Conservation (phyloP, 148 eudicot genomes). For the Drosera capensis region DNA sequence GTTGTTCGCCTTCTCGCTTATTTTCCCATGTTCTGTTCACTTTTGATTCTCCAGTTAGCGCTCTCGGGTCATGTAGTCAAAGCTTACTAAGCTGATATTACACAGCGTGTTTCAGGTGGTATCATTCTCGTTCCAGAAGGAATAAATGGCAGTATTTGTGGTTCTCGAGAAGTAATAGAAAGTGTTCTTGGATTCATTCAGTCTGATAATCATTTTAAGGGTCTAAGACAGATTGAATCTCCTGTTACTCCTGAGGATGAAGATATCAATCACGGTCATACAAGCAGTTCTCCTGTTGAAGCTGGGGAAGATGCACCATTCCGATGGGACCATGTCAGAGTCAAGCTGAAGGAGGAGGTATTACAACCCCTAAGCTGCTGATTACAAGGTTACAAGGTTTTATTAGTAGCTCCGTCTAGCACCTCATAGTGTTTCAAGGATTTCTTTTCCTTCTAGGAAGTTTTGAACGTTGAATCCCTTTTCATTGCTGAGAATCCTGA, state of each 20-base stretch:
- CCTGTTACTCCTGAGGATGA: conserved; percentile 98
- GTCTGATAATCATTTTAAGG: conserved; percentile 53
- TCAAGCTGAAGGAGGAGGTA: conserved; percentile 93
- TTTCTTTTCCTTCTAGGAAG: too few species aligned
- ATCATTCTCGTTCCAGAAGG: conserved; percentile 98
- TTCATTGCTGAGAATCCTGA: too few species aligned
- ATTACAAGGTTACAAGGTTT: too few species aligned
- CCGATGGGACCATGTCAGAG: conserved; percentile 98
- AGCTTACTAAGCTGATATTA: conserved; percentile 66
- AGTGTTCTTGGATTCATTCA: conserved; percentile 67
- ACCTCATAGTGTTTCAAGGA: too few species aligned
- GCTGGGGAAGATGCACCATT: conserved; percentile 99
- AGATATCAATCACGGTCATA: conserved; percentile 93
- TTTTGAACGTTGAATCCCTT: too few species aligned
- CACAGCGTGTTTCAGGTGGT: conserved; percentile 98
- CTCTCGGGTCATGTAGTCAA: conserved; percentile 3
- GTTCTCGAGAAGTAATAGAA: conserved; percentile 61
- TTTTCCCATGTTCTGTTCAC: background rate
- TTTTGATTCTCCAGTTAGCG: too few species aligned
- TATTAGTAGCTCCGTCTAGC: too few species aligned
- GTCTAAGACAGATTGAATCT: conserved; percentile 71
- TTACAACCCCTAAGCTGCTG: too few species aligned
- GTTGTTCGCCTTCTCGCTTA: background rate
- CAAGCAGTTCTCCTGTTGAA: conserved; percentile 83
- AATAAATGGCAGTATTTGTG: conserved; percentile 96